phyloP scores from a whole-genome alignment of 257 asterid genomes.

The Eustoma russellianum region DNA sequence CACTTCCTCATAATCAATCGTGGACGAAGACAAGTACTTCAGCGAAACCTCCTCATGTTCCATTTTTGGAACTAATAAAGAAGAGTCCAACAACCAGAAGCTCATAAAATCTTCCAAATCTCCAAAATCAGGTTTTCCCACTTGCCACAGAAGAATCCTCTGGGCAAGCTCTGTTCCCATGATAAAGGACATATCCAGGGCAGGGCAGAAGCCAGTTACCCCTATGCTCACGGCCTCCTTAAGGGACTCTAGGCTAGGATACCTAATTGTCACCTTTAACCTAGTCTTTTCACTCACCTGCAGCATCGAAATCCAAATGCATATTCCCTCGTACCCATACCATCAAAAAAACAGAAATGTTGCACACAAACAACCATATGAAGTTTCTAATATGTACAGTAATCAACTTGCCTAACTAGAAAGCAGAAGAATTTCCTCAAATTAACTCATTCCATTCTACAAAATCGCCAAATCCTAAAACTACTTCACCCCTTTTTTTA shows the following conservation, averaged over 20 bases:
- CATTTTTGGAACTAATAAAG: slow-evolving; percentile 10
- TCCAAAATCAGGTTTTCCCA: slow-evolving; percentile 5
- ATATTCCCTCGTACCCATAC: no score
- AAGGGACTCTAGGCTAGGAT: slow-evolving; percentile 12
- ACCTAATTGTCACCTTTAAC: slow-evolving; percentile 13
- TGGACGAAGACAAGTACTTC: slow-evolving; percentile 6
- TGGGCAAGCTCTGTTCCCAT: slow-evolving; percentile 19
- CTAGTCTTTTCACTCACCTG: slow-evolving; percentile 19
- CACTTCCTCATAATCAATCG: slow-evolving; percentile 9
- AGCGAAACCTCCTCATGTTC: slow-evolving; percentile 15
- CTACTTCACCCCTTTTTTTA: not conserved
- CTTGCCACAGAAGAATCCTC: slow-evolving; percentile 12
- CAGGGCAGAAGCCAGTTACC: slow-evolving; percentile 3
- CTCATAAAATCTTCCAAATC: slow-evolving; percentile 14
- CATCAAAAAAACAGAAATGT: no score
- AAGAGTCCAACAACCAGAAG: slow-evolving; percentile 14
- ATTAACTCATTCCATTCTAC: not conserved
- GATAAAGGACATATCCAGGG: slow-evolving; percentile 15
- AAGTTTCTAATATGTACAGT: no score
- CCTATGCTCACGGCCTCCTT: slow-evolving; percentile 3
- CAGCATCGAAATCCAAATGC: not conserved
- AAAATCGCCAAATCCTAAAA: not conserved
- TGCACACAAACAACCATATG: no score
- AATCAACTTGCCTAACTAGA: no score
- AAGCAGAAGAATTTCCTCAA: not conserved